Conservation (phyloP, 371 early-diverging fungal species). For the Thermomucor indicae-seudaticae region DNA sequence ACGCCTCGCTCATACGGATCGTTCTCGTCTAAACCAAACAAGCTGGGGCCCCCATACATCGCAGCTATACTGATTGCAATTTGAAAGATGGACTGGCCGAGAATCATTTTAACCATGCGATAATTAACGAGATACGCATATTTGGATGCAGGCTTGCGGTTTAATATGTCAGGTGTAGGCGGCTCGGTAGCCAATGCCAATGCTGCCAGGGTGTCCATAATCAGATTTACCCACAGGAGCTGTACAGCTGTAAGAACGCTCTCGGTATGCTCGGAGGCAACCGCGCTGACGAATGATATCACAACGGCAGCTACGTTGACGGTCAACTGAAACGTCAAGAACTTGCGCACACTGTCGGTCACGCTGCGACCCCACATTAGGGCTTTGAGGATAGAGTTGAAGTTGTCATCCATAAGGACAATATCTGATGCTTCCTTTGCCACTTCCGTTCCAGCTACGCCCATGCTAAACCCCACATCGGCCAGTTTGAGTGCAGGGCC, state of each 20-base stretch:
- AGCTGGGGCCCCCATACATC: constrained; percentile 52
- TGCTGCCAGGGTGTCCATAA: constrained; percentile 98
- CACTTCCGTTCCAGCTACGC: constrained; percentile 95
- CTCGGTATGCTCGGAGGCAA: constrained; percentile 89
- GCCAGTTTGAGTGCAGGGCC: constrained; percentile 94
- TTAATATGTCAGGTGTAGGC: constrained; percentile 78
- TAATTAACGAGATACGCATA: constrained; percentile 80
- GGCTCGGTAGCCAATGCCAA: constrained; percentile 97
- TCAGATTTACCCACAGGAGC: constrained; percentile 96
- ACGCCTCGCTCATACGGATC: constrained; percentile 33
- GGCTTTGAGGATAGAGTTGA: constrained; percentile 86
- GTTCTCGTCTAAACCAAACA: constrained; percentile 55
- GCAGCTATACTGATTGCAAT: constrained; percentile 59
- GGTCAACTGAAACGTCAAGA: constrained; percentile 94
- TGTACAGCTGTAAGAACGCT: constrained; percentile 95
- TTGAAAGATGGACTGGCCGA: constrained; percentile 86
- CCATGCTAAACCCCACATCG: constrained; percentile 98
- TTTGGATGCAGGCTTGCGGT: constrained; percentile 75
- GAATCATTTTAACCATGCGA: constrained; percentile 91
- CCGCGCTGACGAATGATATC: constrained; percentile 85
- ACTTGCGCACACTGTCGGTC: constrained; percentile 91
- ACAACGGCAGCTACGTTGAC: constrained; percentile 92
- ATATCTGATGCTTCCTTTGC: constrained; percentile 96
- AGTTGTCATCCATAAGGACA: constrained; percentile 94
- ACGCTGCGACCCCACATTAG: constrained; percentile 95